These are phyloP conservation scores for Isatis lusitanica DNA, from an alignment of 441 rosid genomes.

Conservation along the genomic window DNA sequence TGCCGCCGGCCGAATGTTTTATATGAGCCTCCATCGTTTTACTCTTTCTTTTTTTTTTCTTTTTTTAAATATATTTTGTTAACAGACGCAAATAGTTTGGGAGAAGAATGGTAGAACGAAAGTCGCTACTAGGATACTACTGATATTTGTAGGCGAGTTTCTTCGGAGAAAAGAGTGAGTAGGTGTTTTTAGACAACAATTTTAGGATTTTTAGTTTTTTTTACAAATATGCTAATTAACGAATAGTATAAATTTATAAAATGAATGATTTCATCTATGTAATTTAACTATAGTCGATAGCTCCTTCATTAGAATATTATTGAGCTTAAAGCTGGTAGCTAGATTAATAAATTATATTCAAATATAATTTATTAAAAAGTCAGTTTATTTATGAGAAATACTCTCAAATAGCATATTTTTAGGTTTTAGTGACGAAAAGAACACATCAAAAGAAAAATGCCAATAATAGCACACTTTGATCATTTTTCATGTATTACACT, in stretches of 20 bases:
- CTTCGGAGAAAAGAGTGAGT: neutral
- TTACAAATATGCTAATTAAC: neutral
- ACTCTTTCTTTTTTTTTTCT: neutral
- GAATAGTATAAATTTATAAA: neutral
- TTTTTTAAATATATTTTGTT: neutral
- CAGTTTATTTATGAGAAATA: too few relatives aligned
- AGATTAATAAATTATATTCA: neutral
- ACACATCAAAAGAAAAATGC: too few relatives aligned
- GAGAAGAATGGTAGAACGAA: neutral
- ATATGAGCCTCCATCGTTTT: neutral
- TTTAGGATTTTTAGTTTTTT: neutral
- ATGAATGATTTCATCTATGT: neutral
- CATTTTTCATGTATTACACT: too few relatives aligned
- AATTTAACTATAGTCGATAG: neutral
- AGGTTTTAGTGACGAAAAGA: too few relatives aligned
- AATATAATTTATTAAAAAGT: too few relatives aligned
- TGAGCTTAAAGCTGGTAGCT: neutral
- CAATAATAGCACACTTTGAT: too few relatives aligned
- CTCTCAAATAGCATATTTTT: too few relatives aligned
- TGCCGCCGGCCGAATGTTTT: slow-evolving; percentile 15
- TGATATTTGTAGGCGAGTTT: neutral
- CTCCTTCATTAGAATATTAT: neutral
- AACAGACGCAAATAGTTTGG: neutral
- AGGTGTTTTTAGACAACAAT: neutral
- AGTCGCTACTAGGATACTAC: neutral